Evolutionary conservation across 768 basidiomycete species (phyloP).

Genomic region (Phaffia tasmanica): DNA sequence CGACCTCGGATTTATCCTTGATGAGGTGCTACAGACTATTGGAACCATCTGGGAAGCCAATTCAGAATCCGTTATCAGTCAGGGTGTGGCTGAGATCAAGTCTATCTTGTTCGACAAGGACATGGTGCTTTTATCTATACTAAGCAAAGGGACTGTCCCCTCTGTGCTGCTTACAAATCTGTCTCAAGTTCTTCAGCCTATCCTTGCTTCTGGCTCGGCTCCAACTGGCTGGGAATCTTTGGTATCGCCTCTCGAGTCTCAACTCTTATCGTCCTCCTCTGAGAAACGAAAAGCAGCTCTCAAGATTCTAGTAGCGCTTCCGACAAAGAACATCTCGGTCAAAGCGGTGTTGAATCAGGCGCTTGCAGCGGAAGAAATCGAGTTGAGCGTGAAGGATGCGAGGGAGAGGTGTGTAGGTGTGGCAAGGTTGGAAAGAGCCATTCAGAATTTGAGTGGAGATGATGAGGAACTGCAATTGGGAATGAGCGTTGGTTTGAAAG

Average conservation of each 20-base stretch:
- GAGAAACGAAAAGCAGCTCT: conserved; percentile 54
- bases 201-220: conserved; percentile 32
- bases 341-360: conserved; percentile 40
- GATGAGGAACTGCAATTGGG: background rate
- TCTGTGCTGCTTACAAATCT: conserved; percentile 5
- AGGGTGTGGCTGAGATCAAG: too few relatives aligned
- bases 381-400: conserved; percentile 65
- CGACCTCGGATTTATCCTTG: too few relatives aligned
- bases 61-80: too few relatives aligned
- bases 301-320: conserved; percentile 31
- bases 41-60: too few relatives aligned
- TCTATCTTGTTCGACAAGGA: background rate
- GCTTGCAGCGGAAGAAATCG: conserved; percentile 67
- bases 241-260: conserved; percentile 40
- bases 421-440: conserved; percentile 49
- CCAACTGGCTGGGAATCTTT: conserved; percentile 40
- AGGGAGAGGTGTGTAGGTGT: conserved; percentile 75
- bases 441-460: conserved; percentile 6
- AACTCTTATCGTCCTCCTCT: conserved; percentile 63
- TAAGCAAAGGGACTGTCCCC: conserved; percentile 21
- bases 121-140: conserved; percentile 25
- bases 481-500: conserved; percentile 26
- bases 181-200: conserved; percentile 20
- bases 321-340: background rate
- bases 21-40: too few relatives aligned